Conservation (phyloP, 176 grass and related monocot genomes). For the Elaeis guineensis region DNA sequence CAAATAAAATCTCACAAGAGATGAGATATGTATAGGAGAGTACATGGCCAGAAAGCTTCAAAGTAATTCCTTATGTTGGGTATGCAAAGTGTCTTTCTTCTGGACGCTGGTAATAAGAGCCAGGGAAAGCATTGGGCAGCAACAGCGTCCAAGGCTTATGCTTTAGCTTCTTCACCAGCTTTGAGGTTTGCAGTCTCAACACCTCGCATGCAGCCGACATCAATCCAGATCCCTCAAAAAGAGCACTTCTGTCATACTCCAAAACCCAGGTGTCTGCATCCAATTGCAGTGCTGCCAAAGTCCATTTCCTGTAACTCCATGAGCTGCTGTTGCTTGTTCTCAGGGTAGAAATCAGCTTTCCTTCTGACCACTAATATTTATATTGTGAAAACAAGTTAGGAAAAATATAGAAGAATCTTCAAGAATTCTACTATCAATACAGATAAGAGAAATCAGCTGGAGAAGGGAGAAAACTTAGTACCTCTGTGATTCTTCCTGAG, state of each 20-base stretch:
- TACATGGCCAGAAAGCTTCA: too few relatives aligned
- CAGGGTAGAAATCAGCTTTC: conserved; percentile 30
- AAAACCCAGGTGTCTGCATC: conserved; percentile 66
- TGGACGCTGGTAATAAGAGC: too few relatives aligned
- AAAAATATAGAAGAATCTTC: too few relatives aligned
- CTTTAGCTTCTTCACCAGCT: conserved; percentile 18
- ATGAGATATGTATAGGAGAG: too few relatives aligned
- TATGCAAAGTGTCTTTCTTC: too few relatives aligned
- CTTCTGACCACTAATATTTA: conserved; percentile 57
- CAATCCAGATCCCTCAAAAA: conserved; percentile 64
- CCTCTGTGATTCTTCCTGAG: conserved; percentile 76
- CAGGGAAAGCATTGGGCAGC: too few relatives aligned
- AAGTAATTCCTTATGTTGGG: too few relatives aligned
- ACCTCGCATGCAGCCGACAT: conserved; percentile 41
- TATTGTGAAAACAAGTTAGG: too few relatives aligned
- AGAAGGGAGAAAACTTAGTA: neutral
- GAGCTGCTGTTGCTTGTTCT: conserved; percentile 59
- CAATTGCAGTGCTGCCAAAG: conserved; percentile 36
- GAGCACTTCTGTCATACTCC: conserved; percentile 56
- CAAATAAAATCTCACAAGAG: too few relatives aligned
- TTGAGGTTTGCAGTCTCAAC: conserved; percentile 28
- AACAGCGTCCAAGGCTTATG: conserved; percentile 16
- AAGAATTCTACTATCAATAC: too few relatives aligned
- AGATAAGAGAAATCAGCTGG: too few relatives aligned
- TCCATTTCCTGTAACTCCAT: conserved; percentile 39